Base-by-base conservation (phyloP, 1,139 yeast genomes). In the Kazachstania sp. region DNA sequence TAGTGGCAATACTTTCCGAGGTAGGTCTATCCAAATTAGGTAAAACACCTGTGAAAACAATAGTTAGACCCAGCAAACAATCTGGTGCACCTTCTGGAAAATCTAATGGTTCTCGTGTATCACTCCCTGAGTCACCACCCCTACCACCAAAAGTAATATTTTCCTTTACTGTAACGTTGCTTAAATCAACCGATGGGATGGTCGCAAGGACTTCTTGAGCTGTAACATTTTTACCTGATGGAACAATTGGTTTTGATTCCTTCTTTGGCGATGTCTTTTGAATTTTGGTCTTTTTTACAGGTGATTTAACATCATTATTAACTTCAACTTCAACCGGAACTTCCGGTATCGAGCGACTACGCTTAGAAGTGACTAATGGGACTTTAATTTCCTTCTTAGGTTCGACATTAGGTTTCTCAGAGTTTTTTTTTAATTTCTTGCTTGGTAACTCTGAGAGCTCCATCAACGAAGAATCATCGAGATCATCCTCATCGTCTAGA, bases 21-120 rank as follows among this genome's bases (percentile, higher is more conserved):
- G 78, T 81, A 1, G 78, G 82, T 53, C 99, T 76, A 51, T 86
- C 86, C 37, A 92, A 67, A 28, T 78, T 78, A 1, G 97, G 95
- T 51, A 92, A 66, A 4, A 81, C 79, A 32, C 99, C 99, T 0
- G 98, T 92, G 61, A 94, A 92, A 0, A 94, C 97, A 54, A 92
- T 84, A 0, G 95, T 87, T 43, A 92, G 68, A 0, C 98, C 98
- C 1, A 82, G 73, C 37, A 90, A 68, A 67, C 97, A 90, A 61
- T 87, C 81, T 2, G 88, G 85, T 19, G 81, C 75, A 0, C 95
- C 96, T 53, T 75, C 80, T 0, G 95, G 95, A 49, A 64, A 60
- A 32, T 56, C 59, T 4, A 46, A 43, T 16, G 52, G 52, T 15
- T 38, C 48, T 23, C 50, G 45, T 9, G 42, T 45, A 23, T 46